Base-by-base conservation (phyloP, 2,329 filamentous ascomycete species). In the Ascochyta lentis region DNA sequence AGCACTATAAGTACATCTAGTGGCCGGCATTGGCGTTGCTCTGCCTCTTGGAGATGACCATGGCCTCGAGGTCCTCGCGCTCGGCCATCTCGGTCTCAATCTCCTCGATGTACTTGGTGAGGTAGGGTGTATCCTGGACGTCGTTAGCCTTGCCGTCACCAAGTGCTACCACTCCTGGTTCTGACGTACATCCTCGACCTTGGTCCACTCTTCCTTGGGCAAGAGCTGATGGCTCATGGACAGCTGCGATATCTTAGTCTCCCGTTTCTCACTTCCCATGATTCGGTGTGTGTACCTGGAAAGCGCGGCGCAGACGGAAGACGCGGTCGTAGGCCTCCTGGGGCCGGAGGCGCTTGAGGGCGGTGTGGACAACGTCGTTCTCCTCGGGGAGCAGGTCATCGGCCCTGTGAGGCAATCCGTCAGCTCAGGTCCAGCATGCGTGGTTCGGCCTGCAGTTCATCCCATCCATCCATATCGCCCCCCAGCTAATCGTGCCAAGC, bases 341-440 rank as follows among this genome's bases (percentile, higher is more conserved):
- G 72, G 91, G 85, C 55, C 90, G 86, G 61, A 99, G 90, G 77
- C 95, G 92, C 85, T 91, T 90, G 74, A 99, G 86, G 62, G 95
- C 95, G 69, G 89, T 85, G 79, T 95, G 89, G 72, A 96, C 92
- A 55, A 84, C 81, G 71, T 95, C 90, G 83, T 85, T 89, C 83
- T 99, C 95, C 81, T 99, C 95, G 76, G 90, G 87, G 77, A 97
- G 90, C 77, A 99, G 81, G 78, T 99, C 95, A 80, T 99, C 95
- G 84, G 89, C 88, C 80, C 95, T 98, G 76, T 68, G 63, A 61
- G 63, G 58, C 57, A 66, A 45, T 50, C 47, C 39, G 71, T 76
- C 63, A 76, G 71, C 66, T 57, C 60, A 47, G 31, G 38, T 43
- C 37, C 12, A 12, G 4, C 38, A 56, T 47, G 47, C 42, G 6